Conservation (phyloP, 2,329 filamentous ascomycete species). For the Purpureocillium lavendulum region DNA sequence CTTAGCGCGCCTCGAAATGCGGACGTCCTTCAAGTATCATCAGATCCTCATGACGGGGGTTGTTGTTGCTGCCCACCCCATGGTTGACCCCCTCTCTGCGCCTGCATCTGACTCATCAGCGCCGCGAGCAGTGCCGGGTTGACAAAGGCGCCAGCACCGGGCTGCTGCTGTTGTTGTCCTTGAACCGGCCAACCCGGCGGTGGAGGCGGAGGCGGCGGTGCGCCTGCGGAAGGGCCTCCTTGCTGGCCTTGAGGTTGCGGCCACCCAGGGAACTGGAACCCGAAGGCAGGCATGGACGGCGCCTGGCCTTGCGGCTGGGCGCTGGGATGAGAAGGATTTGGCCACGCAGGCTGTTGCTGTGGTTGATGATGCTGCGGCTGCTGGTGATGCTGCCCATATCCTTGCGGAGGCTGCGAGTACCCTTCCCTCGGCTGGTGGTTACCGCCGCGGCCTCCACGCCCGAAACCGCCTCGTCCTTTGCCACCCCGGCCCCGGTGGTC, state of each 20-base stretch:
- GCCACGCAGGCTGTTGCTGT: slow-evolving; percentile 8
- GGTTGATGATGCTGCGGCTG: slow-evolving; percentile 10
- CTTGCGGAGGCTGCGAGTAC: slow-evolving; percentile 30
- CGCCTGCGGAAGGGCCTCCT: slow-evolving; percentile 5
- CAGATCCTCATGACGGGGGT: too few relatives aligned
- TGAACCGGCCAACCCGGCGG: slow-evolving; percentile 24
- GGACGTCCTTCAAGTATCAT: too few relatives aligned
- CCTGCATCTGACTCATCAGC: slow-evolving; percentile 35
- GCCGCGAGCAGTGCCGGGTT: slow-evolving; percentile 51
- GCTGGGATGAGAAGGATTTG: slow-evolving; percentile 5
- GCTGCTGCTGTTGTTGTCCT: slow-evolving; percentile 20
- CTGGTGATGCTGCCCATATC: slow-evolving; percentile 21
- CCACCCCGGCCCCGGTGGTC: slow-evolving; percentile 35
- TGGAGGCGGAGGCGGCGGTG: slow-evolving; percentile 26
- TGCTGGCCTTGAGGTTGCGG: slow-evolving; percentile 19
- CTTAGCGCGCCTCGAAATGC: too few relatives aligned
- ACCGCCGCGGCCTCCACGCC: slow-evolving; percentile 28
- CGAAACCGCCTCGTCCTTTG: slow-evolving; percentile 31
- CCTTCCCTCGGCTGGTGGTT: slow-evolving; percentile 25
- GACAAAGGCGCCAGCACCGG: slow-evolving; percentile 36
- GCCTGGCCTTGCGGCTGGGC: slow-evolving; percentile 7
- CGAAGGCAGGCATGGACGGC: slow-evolving; percentile 24
- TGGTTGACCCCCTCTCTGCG: slow-evolving; percentile 20
- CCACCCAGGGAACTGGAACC: slow-evolving; percentile 36
- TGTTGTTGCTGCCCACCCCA: slow-evolving; percentile 16